Conservation (phyloP, 78 protist species). For the Dictyostelium firmibasis region DNA sequence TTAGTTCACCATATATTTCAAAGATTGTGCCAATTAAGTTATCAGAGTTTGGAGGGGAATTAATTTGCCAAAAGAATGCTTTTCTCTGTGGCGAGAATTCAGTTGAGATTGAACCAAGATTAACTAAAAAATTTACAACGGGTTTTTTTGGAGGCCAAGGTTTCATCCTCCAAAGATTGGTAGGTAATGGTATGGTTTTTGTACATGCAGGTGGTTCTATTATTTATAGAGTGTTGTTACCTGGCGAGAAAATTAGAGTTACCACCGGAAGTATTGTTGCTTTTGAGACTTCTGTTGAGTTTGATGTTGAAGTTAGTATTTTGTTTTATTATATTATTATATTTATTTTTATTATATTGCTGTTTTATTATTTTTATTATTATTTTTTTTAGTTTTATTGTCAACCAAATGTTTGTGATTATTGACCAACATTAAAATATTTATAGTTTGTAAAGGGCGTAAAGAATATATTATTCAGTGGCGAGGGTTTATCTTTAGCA, state of each 20-base stretch:
- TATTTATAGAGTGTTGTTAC: slow-evolving; percentile 3
- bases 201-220: slow-evolving; percentile 66
- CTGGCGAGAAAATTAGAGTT: slow-evolving; percentile 22
- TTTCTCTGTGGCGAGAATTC: slow-evolving; percentile 55
- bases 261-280: slow-evolving; percentile 63
- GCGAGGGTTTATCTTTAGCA: slow-evolving; percentile 52
- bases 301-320: slow-evolving; percentile 21
- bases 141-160: slow-evolving; percentile 78
- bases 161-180: slow-evolving; percentile 44
- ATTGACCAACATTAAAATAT: too few relatives aligned
- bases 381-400: background rate
- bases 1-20: slow-evolving; percentile 68
- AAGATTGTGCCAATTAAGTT: slow-evolving; percentile 45
- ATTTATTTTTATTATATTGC: background rate
- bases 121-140: slow-evolving; percentile 17
- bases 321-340: background rate
- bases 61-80: slow-evolving; percentile 67
- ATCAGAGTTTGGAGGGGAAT: slow-evolving; percentile 57
- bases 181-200: slow-evolving; percentile 54
- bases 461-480: slow-evolving; percentile 44
- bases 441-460: slow-evolving; percentile 33
- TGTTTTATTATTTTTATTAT: background rate
- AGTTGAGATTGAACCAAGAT: slow-evolving; percentile 33
- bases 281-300: slow-evolving; percentile 21
- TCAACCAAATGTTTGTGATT: too few relatives aligned